These are phyloP conservation scores for Cornus controversa DNA, from an alignment of 148 eudicot genomes.

Conservation along the genomic window DNA sequence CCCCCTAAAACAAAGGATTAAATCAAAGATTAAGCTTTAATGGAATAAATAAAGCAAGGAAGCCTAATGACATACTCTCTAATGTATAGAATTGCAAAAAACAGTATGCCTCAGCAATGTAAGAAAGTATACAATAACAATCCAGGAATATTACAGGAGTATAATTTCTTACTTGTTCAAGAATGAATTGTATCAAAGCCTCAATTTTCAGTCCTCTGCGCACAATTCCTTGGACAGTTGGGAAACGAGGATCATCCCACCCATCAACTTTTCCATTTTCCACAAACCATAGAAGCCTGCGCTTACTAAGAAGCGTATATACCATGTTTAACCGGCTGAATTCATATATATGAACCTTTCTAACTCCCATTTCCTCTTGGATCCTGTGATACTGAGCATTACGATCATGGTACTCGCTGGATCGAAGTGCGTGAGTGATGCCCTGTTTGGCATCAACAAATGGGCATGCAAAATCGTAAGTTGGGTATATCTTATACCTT, in stretches of 20 bases:
- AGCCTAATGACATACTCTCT: too few species aligned
- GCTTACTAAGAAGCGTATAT: slow-evolving; percentile 95
- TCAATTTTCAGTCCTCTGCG: slow-evolving; percentile 91
- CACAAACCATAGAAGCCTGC: slow-evolving; percentile 97
- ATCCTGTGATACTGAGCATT: slow-evolving; percentile 93
- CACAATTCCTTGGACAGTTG: slow-evolving; percentile 96
- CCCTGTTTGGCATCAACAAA: slow-evolving; percentile 92
- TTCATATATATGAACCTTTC: slow-evolving; percentile 83
- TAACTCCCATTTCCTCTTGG: slow-evolving; percentile 85
- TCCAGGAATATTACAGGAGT: too few species aligned
- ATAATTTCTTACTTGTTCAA: slow-evolving; percentile 68
- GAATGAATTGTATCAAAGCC: slow-evolving; percentile 87
- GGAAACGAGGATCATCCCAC: slow-evolving; percentile 98
- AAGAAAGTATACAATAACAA: too few species aligned
- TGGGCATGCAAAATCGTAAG: slow-evolving; percentile 99
- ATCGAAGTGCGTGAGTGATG: slow-evolving; percentile 91
- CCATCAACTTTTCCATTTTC: slow-evolving; percentile 92
- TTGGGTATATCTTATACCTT: slow-evolving; percentile 85
- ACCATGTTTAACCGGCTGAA: slow-evolving; percentile 95
- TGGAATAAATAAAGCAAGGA: too few species aligned
- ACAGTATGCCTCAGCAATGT: too few species aligned
- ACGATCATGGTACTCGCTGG: slow-evolving; percentile 97
- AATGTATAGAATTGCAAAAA: too few species aligned
- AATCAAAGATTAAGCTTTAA: too few species aligned
- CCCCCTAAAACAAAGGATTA: too few species aligned